Evolutionary conservation across 2,329 filamentous ascomycete genomes (phyloP), one percentile per base, ranked within the genome.

Genomic region (Alternaria arborescens): DNA sequence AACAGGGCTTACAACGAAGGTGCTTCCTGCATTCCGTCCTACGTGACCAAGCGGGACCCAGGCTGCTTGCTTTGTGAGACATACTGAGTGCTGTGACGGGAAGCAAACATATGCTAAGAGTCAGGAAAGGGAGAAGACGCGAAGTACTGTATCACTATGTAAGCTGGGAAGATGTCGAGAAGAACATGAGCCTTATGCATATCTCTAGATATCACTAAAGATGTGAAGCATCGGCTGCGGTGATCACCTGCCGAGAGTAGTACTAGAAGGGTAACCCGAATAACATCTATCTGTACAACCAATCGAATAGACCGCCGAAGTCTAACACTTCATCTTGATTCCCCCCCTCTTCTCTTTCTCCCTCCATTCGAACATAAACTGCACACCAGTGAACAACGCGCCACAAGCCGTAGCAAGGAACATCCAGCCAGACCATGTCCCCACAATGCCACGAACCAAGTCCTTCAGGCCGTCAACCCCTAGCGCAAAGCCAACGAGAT

Each of bases 311-410:
- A 26, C 20, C 1, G 7, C 16, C 12, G n/a, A 18, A 14, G 16
- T 30, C 52, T 56, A 97, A 77, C 93, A 98, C 81, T 92, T 97
- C 78, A 97, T 77, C 68, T 87, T 85, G 60, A 97, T 90, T 0
- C 95, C 95, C 69, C 87, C 88, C 70, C 94, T 86, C 79, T 89
- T 87, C 83, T 99, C 95, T 42, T 86, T 84, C 81, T 97, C 92
- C 53, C 95, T 85, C 68, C 96, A 86, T 82, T 99, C 95, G 82
- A 98, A 97, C 95, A 99, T 99, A 73, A 97, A 82, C 81, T 98
- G 94, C 42, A 91, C 87, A 26, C 91, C 94, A 0, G 94, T 88
- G 76, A 97, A 99, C 8, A 98, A 79, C 43, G 87, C 88, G n/a
- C 78, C 80, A 72, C 88, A 94, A 4, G 93, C 91, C 3, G 84